These are phyloP conservation scores for Groenewaldozyma salmanticensis DNA, from an alignment of 805 yeast species.

Conservation along the genomic window DNA sequence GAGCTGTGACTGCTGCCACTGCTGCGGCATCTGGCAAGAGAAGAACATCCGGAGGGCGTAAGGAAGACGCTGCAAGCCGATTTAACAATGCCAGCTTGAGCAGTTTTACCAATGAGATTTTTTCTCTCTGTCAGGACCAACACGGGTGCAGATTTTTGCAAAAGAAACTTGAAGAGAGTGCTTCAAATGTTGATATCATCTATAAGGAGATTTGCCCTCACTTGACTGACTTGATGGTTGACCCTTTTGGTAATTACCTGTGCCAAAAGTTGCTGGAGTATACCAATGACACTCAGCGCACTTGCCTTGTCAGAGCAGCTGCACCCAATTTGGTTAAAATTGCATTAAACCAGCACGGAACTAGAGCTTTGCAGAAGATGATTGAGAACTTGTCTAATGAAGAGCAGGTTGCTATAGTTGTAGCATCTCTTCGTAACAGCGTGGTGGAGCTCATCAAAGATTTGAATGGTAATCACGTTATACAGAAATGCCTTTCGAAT, in stretches of 20 bases:
- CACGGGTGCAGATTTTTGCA: conserved; percentile 94
- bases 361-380: conserved; percentile 86
- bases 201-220: conserved; percentile 71
- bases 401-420: conserved; percentile 60
- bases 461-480: conserved; percentile 92
- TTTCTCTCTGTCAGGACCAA: conserved; percentile 83
- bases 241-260: conserved; percentile 92
- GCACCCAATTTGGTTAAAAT: conserved; percentile 65
- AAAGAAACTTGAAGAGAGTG: conserved; percentile 59
- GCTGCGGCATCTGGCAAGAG: background rate
- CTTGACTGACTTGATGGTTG: conserved; percentile 76
- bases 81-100: conserved; percentile 36
- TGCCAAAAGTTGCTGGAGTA: conserved; percentile 83
- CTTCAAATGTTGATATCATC: conserved; percentile 36
- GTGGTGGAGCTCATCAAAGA: conserved; percentile 78
- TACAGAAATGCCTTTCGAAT: conserved; percentile 81
- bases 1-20: background rate
- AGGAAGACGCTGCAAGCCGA: conserved; percentile 9
- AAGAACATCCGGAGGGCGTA: background rate
- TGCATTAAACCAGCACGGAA: conserved; percentile 91
- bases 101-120: conserved; percentile 49
- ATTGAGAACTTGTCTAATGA: conserved; percentile 70
- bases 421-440: conserved; percentile 51
- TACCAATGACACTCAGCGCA: conserved; percentile 59
- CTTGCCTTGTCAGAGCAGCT: conserved; percentile 58